Percentiles rank a stretch among this genome's conserved stretches.
Evolutionary conservation across 192 early-diverging fungal genomes (phyloP).

Genomic region (Pilaira anomala): DNA sequence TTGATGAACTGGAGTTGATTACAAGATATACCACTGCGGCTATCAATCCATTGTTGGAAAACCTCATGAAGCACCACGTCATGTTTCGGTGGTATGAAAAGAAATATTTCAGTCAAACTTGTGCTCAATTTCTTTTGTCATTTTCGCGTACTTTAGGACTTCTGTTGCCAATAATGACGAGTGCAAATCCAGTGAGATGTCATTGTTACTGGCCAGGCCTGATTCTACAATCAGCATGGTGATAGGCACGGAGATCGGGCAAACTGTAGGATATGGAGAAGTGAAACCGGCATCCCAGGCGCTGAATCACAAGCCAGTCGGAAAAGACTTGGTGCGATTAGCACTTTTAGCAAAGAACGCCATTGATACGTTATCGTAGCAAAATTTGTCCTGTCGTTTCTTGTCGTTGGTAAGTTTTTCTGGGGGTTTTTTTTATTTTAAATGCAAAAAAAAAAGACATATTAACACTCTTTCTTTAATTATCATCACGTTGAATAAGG

Average conservation of each 20-base stretch:
- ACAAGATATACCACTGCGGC: slow-evolving; percentile 19
- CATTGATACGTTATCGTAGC: slow-evolving; percentile 18
- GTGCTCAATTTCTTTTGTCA: slow-evolving; percentile 19
- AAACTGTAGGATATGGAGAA: slow-evolving; percentile 14
- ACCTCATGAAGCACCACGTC: slow-evolving; percentile 19
- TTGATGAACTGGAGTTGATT: slow-evolving; percentile 20
- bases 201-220: slow-evolving; percentile 19
- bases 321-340: slow-evolving; percentile 21
- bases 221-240: slow-evolving; percentile 18
- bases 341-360: slow-evolving; percentile 21
- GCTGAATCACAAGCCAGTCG: slow-evolving; percentile 21
- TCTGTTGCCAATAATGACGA: slow-evolving; percentile 22
- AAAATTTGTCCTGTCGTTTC: slow-evolving; percentile 22
- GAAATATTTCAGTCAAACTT: slow-evolving; percentile 16
- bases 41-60: slow-evolving; percentile 20
- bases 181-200: slow-evolving; percentile 22
- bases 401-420: slow-evolving; percentile 19
- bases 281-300: slow-evolving; percentile 12
- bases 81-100: slow-evolving; percentile 25
- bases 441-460: slow-evolving; percentile 20
- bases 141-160: slow-evolving; percentile 21
- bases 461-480: slow-evolving; percentile 20
- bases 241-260: slow-evolving; percentile 19
- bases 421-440: slow-evolving; percentile 21
- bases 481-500: slow-evolving; percentile 12